These are phyloP conservation scores for Suhomyces sp. DNA, from an alignment of 805 yeast species.

Conservation along the genomic window DNA sequence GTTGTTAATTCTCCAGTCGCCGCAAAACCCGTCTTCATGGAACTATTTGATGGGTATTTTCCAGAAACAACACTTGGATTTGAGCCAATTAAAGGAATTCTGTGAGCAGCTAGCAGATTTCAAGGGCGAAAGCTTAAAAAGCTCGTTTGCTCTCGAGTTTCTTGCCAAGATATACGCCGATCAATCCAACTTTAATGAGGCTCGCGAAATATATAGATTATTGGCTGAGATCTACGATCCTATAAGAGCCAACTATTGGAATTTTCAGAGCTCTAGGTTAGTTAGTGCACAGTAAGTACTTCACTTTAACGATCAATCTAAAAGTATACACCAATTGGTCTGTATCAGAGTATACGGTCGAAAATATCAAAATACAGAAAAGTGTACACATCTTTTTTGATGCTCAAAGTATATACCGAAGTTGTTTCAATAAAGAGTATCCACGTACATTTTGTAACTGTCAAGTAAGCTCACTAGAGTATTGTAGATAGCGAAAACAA, in stretches of 20 bases:
- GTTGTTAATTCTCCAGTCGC: slow-evolving; percentile 52
- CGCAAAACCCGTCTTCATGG: slow-evolving; percentile 87
- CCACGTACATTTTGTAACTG: no score
- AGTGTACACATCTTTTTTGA: no score
- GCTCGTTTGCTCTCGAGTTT: slow-evolving; percentile 64
- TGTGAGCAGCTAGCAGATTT: slow-evolving; percentile 40
- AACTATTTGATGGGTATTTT: slow-evolving; percentile 68
- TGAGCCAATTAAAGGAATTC: slow-evolving; percentile 44
- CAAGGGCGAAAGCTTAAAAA: slow-evolving; percentile 26
- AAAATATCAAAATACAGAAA: slow-evolving; percentile 1
- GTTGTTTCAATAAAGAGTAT: no score
- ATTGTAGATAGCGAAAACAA: no score
- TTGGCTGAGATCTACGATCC: slow-evolving; percentile 58
- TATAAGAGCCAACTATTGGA: slow-evolving; percentile 63
- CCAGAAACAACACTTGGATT: slow-evolving; percentile 17
- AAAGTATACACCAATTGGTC: no score
- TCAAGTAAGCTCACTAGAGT: no score
- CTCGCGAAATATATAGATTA: slow-evolving; percentile 47
- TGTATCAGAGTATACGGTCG: no score
- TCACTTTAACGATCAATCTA: no score
- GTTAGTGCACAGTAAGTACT: background rate
- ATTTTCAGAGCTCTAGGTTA: slow-evolving; percentile 32
- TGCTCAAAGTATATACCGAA: no score
- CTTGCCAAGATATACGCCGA: slow-evolving; percentile 49
- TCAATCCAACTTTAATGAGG: slow-evolving; percentile 26